Percentiles rank a stretch among this genome's conserved stretches.
Conservation (phyloP, 345 rosid species). For the Carallia brachiata region DNA sequence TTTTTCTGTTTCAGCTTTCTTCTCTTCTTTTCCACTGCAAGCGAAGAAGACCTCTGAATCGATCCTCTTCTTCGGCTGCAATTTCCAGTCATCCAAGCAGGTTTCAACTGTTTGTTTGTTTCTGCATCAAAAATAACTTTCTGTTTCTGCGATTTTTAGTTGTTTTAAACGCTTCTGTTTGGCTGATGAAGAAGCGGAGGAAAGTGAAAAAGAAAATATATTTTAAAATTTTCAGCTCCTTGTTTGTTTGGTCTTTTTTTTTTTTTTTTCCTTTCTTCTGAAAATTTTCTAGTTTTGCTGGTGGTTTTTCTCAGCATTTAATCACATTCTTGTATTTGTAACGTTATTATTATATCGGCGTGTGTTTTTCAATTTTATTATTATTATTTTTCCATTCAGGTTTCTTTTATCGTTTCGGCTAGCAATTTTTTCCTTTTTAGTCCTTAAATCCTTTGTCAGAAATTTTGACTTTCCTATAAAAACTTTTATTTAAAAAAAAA, state of each 20-base stretch:
- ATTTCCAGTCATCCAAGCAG: conserved; percentile 15
- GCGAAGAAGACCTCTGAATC: neutral
- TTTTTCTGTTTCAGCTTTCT: conserved; percentile 7
- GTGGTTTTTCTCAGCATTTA: no score
- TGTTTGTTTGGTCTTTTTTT: conserved; percentile 2
- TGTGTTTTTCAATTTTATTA: no score
- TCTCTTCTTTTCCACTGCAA: conserved; percentile 1
- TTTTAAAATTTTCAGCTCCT: neutral
- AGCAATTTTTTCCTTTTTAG: no score
- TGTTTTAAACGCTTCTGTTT: conserved; percentile 19
- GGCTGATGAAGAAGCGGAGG: conserved; percentile 16
- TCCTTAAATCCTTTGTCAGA: no score
- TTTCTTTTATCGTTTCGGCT: no score
- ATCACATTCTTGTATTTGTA: no score
- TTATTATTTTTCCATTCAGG: no score
- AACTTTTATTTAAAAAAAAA: no score
- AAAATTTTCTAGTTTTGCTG: neutral
- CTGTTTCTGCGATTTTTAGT: no score
- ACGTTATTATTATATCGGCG: no score
- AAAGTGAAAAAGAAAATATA: neutral
- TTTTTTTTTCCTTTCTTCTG: conserved; percentile 14
- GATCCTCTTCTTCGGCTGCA: conserved; percentile 18
- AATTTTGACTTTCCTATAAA: no score
- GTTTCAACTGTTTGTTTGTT: conserved; percentile 3
- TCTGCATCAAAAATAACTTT: no score